Evolutionary conservation across 352 stramenopile species (phyloP), one percentile per base, ranked within the genome.

Genomic region (Pythium aquatile): DNA sequence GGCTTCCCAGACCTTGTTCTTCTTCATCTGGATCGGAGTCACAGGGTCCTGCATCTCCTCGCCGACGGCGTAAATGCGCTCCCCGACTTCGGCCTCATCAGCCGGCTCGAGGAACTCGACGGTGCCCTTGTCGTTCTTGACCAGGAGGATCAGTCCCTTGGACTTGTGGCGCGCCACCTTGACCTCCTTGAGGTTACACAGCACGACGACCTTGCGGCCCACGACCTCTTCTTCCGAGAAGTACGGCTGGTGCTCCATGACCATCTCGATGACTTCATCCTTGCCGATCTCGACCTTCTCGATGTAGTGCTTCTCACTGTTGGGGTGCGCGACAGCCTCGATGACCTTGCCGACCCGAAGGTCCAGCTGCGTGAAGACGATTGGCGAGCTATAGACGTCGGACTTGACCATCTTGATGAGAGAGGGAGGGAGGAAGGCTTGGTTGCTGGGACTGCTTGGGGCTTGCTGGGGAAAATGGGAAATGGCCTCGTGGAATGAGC

Each of bases 1-100:
- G 54, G 79, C 76, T 44, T 91, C 83, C 83, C 83, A 91, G 48
- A 90, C 80, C 73, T 91, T 91, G 76, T 90, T 88, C 76, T 91
- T 91, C 78, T 91, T 91, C 78, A 91, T 87, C 73, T 89, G 80
- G 55, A 91, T 90, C 51, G 83, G 70, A 9, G 83, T 91, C 47
- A 91, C 81, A 17, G 83, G 83, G 52, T 91, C 80, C 48, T 78
- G 69, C 30, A 87, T 39, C 64, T 91, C 83, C 63, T 91, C 83
- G 55, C 83, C 83, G 39, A 76, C 83, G 5, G 83, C 83, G 73
- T 89, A 88, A 53, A 91, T 75, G 61, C 80, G 79, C 65, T 91
- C 83, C 55, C 83, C 83, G 30, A 91, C 63, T 55, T 90, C 81
- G 14, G 83, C 79, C 53, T 91, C 80, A 0, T 75, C 72, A 17